Evolutionary conservation across 345 rosid species (phyloP), one percentile per base, ranked within the genome.

Genomic region (Melaleuca alternifolia): DNA sequence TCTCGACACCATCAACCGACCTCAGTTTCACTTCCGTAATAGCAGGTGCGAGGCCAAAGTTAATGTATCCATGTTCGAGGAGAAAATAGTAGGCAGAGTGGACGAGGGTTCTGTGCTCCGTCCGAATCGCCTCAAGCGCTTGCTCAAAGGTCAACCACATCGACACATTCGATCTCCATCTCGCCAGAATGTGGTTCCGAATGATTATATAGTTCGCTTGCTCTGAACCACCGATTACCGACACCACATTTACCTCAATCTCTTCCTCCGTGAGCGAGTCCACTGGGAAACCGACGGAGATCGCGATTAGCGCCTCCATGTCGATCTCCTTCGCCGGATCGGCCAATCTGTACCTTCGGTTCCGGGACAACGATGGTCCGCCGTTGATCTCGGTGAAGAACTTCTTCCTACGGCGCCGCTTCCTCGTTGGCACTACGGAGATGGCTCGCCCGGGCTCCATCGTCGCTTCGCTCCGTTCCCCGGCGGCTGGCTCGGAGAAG

Each of bases 201-300:
- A 95, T 99, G 9, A 95, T 94, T 10, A 97, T 92, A 84, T 96
- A 97, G 87, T 95, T 93, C 3, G 93, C 87, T 65, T 96, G 99
- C 83, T 97, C 98, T 10, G 90, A 90, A 7, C 99, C 96, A 28
- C 99, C 98, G 6, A 95, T 93, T 30, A 85, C 91, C 0, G 91
- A 87, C 57, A 96, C 98, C 8, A 95, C 99, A 84, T 95, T 94
- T 5, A 98, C 98, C 91, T 97, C 98, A 18, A 96, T 97, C 91
- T 97, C 99, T 88, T 97, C 99, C 89, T 97, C 99, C 5, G 96
- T 96, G 7, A 97, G 94, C 4, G 98, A 97, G 87, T 94, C 96
- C 11, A 94, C 96, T 10, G 99, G 99, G 83, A 97, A 97, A 20
- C 99, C 99, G 0, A 96, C 97, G 1, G 99, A 97, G 88, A 92